These are phyloP conservation scores for Scleroderma citrinum DNA, from an alignment of 768 basidiomycete species.

Conservation along the genomic window DNA sequence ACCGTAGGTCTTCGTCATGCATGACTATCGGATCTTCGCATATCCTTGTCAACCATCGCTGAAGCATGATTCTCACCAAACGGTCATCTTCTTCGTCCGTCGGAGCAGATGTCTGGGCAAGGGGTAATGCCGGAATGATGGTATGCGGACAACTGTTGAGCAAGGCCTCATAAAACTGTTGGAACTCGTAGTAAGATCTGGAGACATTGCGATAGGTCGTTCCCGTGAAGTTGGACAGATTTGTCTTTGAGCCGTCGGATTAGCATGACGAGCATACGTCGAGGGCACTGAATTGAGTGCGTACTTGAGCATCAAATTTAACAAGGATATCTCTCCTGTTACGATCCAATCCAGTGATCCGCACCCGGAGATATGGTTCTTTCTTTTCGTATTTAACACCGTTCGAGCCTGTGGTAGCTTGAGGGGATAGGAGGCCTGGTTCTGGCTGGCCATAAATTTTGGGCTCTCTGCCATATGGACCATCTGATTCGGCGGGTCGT, in stretches of 20 bases:
- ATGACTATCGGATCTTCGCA: constrained; percentile 88
- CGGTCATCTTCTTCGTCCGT: constrained; percentile 99
- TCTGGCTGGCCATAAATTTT: constrained; percentile 86
- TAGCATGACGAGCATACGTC: background rate
- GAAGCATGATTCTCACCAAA: constrained; percentile 89
- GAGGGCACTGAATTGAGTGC: background rate
- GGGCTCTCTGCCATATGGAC: constrained; percentile 71
- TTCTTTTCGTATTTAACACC: constrained; percentile 67
- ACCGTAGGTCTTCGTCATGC: constrained; percentile 87
- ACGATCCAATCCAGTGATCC: constrained; percentile 88
- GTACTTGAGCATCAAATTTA: constrained; percentile 91
- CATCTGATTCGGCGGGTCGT: constrained; percentile 46
- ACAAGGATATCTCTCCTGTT: constrained; percentile 93
- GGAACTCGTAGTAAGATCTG: constrained; percentile 92
- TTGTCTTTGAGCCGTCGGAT: constrained; percentile 54
- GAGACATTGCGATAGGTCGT: constrained; percentile 90
- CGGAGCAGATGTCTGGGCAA: constrained; percentile 94
- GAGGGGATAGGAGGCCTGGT: constrained; percentile 75
- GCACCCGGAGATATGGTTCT: constrained; percentile 82
- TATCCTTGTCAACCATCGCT: constrained; percentile 89
- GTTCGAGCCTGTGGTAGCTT: constrained; percentile 57
- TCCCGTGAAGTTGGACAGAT: constrained; percentile 86
- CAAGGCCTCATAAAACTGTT: constrained; percentile 87
- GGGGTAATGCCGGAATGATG: constrained; percentile 90
- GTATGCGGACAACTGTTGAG: constrained; percentile 92